Base-by-base conservation (phyloP, 768 basidiomycete species). In the Dictyophora rubrovolvata region DNA sequence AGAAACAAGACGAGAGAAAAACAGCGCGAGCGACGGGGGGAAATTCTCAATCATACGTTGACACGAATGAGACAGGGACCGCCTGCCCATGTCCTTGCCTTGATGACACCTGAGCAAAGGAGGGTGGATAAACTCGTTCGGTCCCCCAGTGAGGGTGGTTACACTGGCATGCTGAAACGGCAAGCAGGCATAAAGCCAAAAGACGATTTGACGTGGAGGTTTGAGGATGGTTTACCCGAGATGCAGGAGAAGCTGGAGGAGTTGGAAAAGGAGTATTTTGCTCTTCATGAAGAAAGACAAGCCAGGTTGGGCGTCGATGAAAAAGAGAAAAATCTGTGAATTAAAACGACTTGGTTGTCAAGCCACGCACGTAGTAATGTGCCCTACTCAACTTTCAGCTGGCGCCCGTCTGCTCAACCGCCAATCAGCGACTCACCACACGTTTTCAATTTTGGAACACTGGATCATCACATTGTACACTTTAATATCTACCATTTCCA, bases 101-200 rank as follows among this genome's bases (percentile, higher is more conserved):
- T 65, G 60, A 82, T 89, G 82, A 73, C 79, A 0, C 71, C 74
- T 1, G 65, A 75, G 62, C 69, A 78, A 60, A 75, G 73, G 60
- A 69, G 67, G 54, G 66, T 74, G 68, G 86, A 89, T 62, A 71
- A 69, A 61, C 69, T 85, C 5, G 73, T 75, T 54, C 67, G 75
- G 35, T 76, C 74, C 42, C 74, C 80, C 1, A 78, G 84, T 56
- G 82, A 85, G 68, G 86, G 79, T 0, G 89, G 89, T 14, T 90
- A 88, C 68, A 77, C 83, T 1, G 88, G 79, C n/a, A 65, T 70
- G 65, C 74, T 84, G 53, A 92, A 90, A 73, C 71, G 71, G 60
- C 70, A 65, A 60, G 67, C 80, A 60, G 83, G 86, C 2, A 76
- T 75, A 55, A 81, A 74, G 67, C 62, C 85, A 63, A 67, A 65